These are phyloP conservation scores for Bremia lactucae DNA, from an alignment of 352 stramenopile species.

Conservation along the genomic window DNA sequence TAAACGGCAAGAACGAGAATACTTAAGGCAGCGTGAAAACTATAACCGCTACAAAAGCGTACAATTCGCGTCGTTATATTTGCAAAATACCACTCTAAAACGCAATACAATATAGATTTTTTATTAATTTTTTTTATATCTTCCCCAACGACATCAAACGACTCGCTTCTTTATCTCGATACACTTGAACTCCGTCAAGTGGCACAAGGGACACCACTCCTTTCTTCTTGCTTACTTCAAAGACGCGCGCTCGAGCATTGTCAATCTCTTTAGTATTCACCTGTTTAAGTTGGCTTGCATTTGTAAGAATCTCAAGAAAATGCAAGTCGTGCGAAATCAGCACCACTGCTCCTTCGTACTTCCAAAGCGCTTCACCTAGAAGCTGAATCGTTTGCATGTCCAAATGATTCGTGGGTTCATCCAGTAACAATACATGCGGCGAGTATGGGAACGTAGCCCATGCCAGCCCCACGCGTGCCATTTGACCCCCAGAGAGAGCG, in stretches of 20 bases:
- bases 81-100: too few relatives aligned
- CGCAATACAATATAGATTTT: too few relatives aligned
- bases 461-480: constrained; percentile 40
- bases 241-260: not conserved
- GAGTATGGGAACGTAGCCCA: constrained; percentile 70
- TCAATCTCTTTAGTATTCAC: not conserved
- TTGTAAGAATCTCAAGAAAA: constrained; percentile 41
- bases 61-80: too few relatives aligned
- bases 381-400: constrained; percentile 76
- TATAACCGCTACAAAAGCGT: too few relatives aligned
- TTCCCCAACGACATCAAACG: too few relatives aligned
- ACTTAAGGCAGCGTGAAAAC: too few relatives aligned
- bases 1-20: too few relatives aligned
- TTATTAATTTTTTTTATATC: too few relatives aligned
- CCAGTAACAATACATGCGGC: constrained; percentile 84
- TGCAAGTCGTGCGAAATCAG: constrained; percentile 60
- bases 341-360: constrained; percentile 43
- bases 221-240: not conserved
- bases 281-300: not conserved
- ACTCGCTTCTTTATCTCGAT: not conserved
- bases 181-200: not conserved
- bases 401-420: constrained; percentile 89
- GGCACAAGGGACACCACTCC: not conserved
- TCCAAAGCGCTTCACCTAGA: constrained; percentile 41
- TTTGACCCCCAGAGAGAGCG: constrained; percentile 34